Base-by-base conservation (phyloP, 257 asterid species). In the Salvia splendens region DNA sequence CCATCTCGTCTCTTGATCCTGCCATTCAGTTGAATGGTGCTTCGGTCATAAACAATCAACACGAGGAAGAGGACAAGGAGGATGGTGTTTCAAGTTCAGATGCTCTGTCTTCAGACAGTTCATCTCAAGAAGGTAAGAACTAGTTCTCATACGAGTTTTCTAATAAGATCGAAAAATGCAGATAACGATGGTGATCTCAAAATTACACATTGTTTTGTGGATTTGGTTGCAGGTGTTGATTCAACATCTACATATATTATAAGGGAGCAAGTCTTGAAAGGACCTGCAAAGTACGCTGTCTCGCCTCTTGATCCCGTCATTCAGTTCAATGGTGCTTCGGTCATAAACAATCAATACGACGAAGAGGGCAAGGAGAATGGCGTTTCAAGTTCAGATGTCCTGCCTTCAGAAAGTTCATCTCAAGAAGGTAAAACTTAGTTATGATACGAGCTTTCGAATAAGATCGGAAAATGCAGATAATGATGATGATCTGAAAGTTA, bases 381-480 rank as follows among this genome's bases (percentile, higher is more conserved):
- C 55, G 50, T 41, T 64, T 40, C 79, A 5, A 40, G 57, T 50
- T 50, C 84, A 49, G 61, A 42, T 24, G 60, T 59, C 73, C 69
- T 38, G 67, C 74, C 80, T 20, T 54, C 87, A 64, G 75, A 79
- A 55, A 67, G 62, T 77, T 71, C 75, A 50, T 50, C 48, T 49
- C 73, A 73, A 64, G 85, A 75, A 45, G 61, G 65, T 45, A 64
- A 4, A 3, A 54, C 63, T 49, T 1, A 36, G 48, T 59, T 30
- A 6, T 1, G 73, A 8, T 40, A 8, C 45, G 12, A 67, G 67
- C 64, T 76, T 50, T 57, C 79, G 2, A 67, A 69, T 11, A 94
- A 80, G 85, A n/a, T 86, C 81, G 42, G 86, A 79, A 77, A 80
- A 64, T 68, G 85, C 75, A 50, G 95, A 79, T 7, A 24, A 8